Conservation (phyloP, 805 yeast species). For the Zygotorulaspora florentina region DNA sequence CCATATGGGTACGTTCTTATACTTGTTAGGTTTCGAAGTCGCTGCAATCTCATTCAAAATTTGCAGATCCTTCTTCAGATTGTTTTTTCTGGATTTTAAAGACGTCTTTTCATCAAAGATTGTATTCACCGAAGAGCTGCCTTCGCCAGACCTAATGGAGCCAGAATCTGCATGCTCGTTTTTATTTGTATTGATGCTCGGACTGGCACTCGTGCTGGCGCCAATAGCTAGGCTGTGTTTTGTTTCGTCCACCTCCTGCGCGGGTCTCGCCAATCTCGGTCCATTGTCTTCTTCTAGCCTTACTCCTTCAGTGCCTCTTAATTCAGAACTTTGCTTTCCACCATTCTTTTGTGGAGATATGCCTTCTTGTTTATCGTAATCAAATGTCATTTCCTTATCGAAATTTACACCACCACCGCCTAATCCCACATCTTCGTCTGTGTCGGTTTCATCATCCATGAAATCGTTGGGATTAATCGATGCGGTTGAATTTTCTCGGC, state of each 20-base stretch:
- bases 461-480: constrained; percentile 3
- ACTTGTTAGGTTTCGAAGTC: constrained; percentile 54
- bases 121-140: constrained; percentile 18
- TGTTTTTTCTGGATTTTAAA: constrained; percentile 30
- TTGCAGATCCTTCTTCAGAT: constrained; percentile 31
- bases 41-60: constrained; percentile 30
- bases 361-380: constrained; percentile 33
- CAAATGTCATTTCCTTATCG: constrained; percentile 32
- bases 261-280: constrained; percentile 2
- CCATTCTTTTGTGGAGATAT: constrained; percentile 8
- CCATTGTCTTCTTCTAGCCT: neutral
- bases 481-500: constrained; percentile 1
- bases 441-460: constrained; percentile 33
- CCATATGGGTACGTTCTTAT: constrained; percentile 72
- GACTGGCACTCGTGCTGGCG: neutral
- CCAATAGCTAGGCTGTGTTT: neutral
- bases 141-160: neutral
- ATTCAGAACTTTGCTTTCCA: neutral
- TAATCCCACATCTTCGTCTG: constrained; percentile 31
- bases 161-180: neutral
- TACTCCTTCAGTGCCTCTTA: neutral
- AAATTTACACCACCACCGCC: constrained; percentile 27
- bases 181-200: neutral
- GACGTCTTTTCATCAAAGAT: constrained; percentile 33
- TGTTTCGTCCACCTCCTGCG: constrained; percentile 1